A percentile compares a stretch with the other conserved stretches of the same genome.
phyloP scores from a whole-genome alignment of 164 flowering plant species.

The Macadamia integrifolia region DNA sequence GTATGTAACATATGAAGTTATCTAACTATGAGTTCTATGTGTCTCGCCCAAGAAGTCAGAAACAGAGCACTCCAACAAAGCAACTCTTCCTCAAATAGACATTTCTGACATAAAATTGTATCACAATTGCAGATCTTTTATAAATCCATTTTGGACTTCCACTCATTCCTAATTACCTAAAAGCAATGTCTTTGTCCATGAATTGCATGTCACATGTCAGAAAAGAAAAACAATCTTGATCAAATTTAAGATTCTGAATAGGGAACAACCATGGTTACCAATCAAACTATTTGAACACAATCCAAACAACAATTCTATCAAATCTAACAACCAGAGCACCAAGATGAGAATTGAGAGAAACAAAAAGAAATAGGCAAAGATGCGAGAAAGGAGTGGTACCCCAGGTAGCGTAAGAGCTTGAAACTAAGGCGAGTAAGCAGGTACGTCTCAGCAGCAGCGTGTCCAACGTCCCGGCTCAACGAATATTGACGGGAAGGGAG shows the following conservation, averaged over 20 bases:
- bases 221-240: no score
- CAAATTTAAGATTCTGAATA: no score
- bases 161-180: background rate
- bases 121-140: background rate
- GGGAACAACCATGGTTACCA: no score
- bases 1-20: background rate
- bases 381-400: constrained; percentile 33
- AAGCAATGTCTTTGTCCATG: background rate
- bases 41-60: background rate
- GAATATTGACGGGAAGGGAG: constrained; percentile 21
- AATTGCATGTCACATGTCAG: background rate
- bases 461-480: constrained; percentile 41
- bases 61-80: background rate
- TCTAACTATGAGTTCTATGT: background rate
- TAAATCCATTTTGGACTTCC: background rate
- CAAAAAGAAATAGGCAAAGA: background rate
- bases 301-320: background rate
- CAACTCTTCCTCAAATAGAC: no score
- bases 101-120: background rate
- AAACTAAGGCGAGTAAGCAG: constrained; percentile 52
- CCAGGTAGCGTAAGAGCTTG: constrained; percentile 59
- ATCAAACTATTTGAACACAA: background rate
- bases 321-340: background rate
- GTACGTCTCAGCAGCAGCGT: constrained; percentile 60
- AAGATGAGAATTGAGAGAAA: background rate